Conservation (phyloP, 2,329 filamentous ascomycete genomes). For the Monosporascus ibericus region DNA sequence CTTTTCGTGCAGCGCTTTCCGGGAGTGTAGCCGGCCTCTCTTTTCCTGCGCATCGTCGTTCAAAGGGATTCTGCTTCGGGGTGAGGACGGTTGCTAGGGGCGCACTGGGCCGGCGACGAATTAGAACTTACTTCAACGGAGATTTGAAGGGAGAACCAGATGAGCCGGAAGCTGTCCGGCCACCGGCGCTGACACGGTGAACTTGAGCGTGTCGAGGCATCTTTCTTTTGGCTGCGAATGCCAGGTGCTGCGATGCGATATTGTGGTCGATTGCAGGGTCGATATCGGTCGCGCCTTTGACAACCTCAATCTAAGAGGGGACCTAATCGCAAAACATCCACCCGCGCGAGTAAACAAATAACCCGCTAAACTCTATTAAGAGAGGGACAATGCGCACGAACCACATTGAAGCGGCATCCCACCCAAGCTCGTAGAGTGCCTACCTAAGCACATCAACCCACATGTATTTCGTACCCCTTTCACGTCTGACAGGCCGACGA, state of each 20-base stretch:
- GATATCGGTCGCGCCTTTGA: slow-evolving; percentile 11
- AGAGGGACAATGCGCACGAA: no score
- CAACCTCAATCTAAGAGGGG: not conserved
- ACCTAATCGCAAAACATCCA: no score
- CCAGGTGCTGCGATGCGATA: not conserved
- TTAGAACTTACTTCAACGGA: slow-evolving; percentile 45
- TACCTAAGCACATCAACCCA: no score
- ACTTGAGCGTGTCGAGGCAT: slow-evolving; percentile 56
- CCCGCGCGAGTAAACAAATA: not conserved
- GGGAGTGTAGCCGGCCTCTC: slow-evolving; percentile 76
- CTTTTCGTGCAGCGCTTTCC: slow-evolving; percentile 81
- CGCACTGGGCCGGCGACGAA: not conserved
- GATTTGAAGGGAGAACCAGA: slow-evolving; percentile 50
- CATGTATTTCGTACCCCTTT: no score
- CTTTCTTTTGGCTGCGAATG: slow-evolving; percentile 17
- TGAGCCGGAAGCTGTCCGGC: slow-evolving; percentile 41
- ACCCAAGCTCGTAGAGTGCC: no score
- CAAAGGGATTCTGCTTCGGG: slow-evolving; percentile 67
- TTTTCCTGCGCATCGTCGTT: slow-evolving; percentile 95
- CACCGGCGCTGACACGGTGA: slow-evolving; percentile 41
- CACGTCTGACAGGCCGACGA: no score
- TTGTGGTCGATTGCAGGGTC: slow-evolving; percentile 8
- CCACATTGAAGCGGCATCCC: no score
- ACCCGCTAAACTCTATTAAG: not conserved
- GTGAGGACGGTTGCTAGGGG: slow-evolving; percentile 10